Percentiles rank a stretch among this genome's conserved stretches.
Evolutionary conservation across 768 basidiomycete species (phyloP).

Genomic region (Boletus speciosus): DNA sequence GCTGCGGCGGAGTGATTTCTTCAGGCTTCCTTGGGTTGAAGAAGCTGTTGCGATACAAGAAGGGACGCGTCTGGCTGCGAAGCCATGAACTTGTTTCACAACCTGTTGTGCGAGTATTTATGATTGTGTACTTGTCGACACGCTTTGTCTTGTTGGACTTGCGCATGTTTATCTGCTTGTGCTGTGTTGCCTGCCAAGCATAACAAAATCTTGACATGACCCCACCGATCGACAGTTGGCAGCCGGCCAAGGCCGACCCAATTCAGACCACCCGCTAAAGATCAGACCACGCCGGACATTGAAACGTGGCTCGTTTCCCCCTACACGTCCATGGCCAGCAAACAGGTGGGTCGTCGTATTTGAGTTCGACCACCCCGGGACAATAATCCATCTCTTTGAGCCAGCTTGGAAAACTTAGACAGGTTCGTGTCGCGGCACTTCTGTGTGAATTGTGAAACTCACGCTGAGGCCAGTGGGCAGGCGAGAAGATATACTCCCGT

Average conservation of each 20-base stretch:
- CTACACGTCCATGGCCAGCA: conserved; percentile 54
- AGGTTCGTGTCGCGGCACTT: conserved; percentile 43
- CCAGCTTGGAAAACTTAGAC: conserved; percentile 74
- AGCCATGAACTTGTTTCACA: conserved; percentile 29
- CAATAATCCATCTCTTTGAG: conserved; percentile 2
- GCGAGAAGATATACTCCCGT: conserved; percentile 80
- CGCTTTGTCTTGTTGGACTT: background rate
- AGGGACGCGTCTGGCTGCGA: conserved; percentile 63
- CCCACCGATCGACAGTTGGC: background rate
- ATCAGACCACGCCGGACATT: conserved; percentile 6
- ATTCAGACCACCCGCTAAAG: conserved; percentile 19
- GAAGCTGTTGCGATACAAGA: conserved; percentile 85
- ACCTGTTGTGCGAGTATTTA: conserved; percentile 1
- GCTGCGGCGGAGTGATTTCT: conserved; percentile 84
- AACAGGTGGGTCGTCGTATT: conserved; percentile 44
- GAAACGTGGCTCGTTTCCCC: background rate
- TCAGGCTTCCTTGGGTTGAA: conserved; percentile 89
- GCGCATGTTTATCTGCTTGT: background rate
- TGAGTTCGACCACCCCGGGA: background rate
- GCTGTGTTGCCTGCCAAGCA: background rate
- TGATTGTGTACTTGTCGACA: background rate
- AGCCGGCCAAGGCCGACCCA: conserved; percentile 15
- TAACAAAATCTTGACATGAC: background rate
- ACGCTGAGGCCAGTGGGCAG: conserved; percentile 64
- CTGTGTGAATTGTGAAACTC: background rate